phyloP scores from a whole-genome alignment of 805 yeast species.

The Spathaspora arborariae region DNA sequence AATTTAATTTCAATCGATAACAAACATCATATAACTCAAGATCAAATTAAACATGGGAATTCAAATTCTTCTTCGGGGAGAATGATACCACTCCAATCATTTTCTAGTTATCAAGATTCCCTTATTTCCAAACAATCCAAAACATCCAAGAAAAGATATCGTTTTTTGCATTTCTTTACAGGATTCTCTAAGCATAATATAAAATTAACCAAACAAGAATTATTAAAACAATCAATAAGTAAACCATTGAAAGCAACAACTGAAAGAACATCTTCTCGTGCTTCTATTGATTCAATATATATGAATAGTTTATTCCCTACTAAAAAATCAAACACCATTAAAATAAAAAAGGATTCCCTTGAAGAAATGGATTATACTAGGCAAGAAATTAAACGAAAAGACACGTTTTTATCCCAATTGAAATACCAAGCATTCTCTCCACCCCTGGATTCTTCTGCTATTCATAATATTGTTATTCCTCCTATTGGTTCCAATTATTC shows the following conservation, averaged over 20 bases:
- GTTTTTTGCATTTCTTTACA: neutral
- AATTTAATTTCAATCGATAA: slow-evolving; percentile 6
- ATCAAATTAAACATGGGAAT: neutral
- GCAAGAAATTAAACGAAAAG: neutral
- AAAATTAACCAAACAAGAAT: neutral
- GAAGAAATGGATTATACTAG: neutral
- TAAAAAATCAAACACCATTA: neutral
- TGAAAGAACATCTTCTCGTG: neutral
- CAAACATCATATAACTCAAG: neutral
- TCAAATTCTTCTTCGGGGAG: neutral
- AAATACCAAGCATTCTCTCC: neutral
- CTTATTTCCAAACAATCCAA: neutral
- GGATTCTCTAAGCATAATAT: neutral
- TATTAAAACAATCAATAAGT: slow-evolving; percentile 1
- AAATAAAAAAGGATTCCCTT: slow-evolving; percentile 5
- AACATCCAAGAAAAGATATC: slow-evolving; percentile 1
- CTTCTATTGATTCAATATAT: neutral
- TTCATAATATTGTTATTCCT: slow-evolving; percentile 9
- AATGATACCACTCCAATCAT: neutral
- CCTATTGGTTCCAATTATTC: slow-evolving; percentile 5
- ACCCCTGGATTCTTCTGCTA: slow-evolving; percentile 2
- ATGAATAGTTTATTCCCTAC: slow-evolving; percentile 3
- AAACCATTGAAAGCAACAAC: neutral
- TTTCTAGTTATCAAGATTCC: neutral
- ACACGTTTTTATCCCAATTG: neutral